A percentile compares a stretch with the other conserved stretches of the same genome.
These are phyloP conservation scores for Cladosporium velox DNA, from an alignment of 2,329 filamentous ascomycete species.

Conservation along the genomic window DNA sequence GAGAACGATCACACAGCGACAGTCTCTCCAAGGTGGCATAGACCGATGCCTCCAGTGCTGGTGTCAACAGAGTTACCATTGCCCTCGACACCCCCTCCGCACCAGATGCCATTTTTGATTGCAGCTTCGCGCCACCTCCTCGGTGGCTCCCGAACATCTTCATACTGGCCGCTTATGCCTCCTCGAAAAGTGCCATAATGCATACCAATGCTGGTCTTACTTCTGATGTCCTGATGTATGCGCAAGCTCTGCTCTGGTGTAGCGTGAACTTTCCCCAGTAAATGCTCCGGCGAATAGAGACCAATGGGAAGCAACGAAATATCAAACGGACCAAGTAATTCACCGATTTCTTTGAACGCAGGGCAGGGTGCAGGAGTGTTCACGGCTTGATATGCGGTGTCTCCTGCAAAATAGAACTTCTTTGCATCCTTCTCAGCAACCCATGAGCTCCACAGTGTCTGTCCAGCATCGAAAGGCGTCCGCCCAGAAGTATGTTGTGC, in stretches of 20 bases:
- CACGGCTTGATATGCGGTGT: constrained; percentile 51
- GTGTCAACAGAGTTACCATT: constrained; percentile 36
- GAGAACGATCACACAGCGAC: constrained; percentile 39
- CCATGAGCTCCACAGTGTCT: constrained; percentile 54
- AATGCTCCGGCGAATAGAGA: constrained; percentile 47
- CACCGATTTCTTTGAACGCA: constrained; percentile 51
- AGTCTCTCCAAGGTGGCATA: constrained; percentile 52
- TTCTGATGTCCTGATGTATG: constrained; percentile 51
- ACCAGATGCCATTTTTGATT: constrained; percentile 43
- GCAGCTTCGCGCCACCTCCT: constrained; percentile 48
- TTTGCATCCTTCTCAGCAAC: constrained; percentile 41
- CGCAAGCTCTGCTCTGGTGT: constrained; percentile 51
- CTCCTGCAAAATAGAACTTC: constrained; percentile 51
- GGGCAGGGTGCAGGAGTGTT: constrained; percentile 48
- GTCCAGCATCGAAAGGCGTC: constrained; percentile 42
- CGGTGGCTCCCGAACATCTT: constrained; percentile 53
- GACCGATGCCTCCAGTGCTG: constrained; percentile 39
- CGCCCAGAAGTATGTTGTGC: constrained; percentile 52
- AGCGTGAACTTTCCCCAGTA: constrained; percentile 50
- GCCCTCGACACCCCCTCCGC: constrained; percentile 35
- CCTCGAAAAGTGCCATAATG: constrained; percentile 54
- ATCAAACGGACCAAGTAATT: constrained; percentile 51
- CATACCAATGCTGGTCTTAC: constrained; percentile 54
- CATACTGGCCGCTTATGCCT: constrained; percentile 47
- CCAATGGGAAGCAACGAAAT: constrained; percentile 53